A percentile compares a stretch with the other conserved stretches of the same genome.
These are phyloP conservation scores for Carex arenaria DNA, from an alignment of 202 grass and related monocot genomes.

Conservation along the genomic window DNA sequence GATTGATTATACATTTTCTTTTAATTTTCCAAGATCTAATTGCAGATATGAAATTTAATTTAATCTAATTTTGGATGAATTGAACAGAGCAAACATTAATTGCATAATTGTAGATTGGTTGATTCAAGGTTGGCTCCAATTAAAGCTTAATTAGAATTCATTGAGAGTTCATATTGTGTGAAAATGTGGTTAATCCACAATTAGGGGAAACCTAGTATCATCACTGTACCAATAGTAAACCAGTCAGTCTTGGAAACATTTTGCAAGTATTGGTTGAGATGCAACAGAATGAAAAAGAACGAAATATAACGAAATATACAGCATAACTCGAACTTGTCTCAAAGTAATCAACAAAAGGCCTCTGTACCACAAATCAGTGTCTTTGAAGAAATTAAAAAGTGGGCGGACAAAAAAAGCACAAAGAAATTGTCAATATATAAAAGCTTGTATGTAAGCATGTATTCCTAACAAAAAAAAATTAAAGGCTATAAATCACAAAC, in stretches of 20 bases:
- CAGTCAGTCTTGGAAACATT: background rate
- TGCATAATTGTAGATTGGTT: background rate
- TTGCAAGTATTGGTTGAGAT: background rate
- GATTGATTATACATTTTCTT: background rate
- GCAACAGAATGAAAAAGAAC: background rate
- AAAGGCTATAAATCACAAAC: conserved; percentile 54
- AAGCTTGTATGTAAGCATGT: background rate
- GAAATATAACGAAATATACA: background rate
- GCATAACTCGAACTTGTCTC: background rate
- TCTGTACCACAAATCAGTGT: background rate
- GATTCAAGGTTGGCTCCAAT: background rate
- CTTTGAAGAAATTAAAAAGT: background rate
- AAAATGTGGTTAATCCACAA: background rate
- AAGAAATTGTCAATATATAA: background rate
- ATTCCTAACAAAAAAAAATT: background rate
- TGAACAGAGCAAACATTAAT: background rate
- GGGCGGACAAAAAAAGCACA: background rate
- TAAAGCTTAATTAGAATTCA: background rate
- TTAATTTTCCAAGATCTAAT: background rate
- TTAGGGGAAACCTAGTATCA: background rate
- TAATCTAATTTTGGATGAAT: background rate
- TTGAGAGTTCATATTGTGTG: background rate
- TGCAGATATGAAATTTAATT: background rate
- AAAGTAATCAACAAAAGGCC: background rate
- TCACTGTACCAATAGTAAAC: background rate